Base-by-base conservation (phyloP, 495 filamentous ascomycete genomes). In the Penicillium simplicissimum region DNA sequence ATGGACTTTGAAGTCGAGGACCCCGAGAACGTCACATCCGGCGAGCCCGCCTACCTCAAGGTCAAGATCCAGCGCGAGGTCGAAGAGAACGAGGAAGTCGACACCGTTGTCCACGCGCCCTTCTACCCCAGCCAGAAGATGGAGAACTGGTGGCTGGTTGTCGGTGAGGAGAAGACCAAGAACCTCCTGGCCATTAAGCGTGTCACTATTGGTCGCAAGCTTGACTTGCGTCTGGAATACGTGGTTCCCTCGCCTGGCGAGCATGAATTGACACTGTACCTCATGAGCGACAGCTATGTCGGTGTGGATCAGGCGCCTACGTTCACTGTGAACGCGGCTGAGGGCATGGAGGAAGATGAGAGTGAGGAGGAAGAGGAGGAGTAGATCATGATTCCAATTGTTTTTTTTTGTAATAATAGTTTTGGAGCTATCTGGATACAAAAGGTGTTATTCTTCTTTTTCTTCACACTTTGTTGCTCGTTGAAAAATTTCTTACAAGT, bases 261-360 rank as follows among this genome's bases (percentile, higher is more conserved):
- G 65, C 90, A 97, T 75, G 87, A 96, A 57, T 76, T 99, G 70
- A 96, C 91, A 68, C 80, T 97, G 57, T 96, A 90, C 75, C 80
- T 98, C 73, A 96, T 99, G 92, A 91, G 95, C 73, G 95, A 99
- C 76, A 96, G 92, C 74, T 99, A 97, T 75, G 85, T 97, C 17
- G 96, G 96, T 8, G 93, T 99, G 45, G 95, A 99, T 79, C 95
- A 98, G 72, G 95, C 95, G 57, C 95, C 93, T 36, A 85, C 85
- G 2, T 97, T 99, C 71, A 87, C 83, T 49, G 88, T 98, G 34
- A 88, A 80, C 55, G 95, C 88, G 19, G 91, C 88, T 14, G 94
- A 98, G 74, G 93, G 92, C 4, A 93, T 93, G 92, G 95, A 98
- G 58, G 93, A 96, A 61, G 93, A 96, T 73, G 90, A 92, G 28